Percentiles rank a stretch among this genome's conserved stretches.
phyloP scores from a whole-genome alignment of 345 rosid genomes.

The Euphorbia peplus region DNA sequence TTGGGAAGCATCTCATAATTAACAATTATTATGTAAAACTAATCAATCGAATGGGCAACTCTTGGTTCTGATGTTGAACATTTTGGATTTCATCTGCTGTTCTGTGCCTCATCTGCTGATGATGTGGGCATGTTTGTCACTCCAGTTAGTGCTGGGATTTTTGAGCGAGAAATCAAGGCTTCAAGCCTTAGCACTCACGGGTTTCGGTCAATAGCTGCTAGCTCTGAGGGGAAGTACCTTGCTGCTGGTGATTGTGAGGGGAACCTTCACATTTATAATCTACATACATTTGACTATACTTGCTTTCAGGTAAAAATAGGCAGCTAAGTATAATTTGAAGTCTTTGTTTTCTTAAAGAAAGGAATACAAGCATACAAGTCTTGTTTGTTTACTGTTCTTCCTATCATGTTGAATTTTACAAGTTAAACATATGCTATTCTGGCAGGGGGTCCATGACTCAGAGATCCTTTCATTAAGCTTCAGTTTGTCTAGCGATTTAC shows the following conservation, averaged over 20 bases:
- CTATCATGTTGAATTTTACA: constrained; percentile 16
- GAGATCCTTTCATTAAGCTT: constrained; percentile 81
- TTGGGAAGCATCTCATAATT: constrained; percentile 7
- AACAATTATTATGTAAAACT: too few species aligned
- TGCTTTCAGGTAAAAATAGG: constrained; percentile 49
- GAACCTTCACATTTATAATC: constrained; percentile 76
- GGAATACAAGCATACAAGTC: background rate
- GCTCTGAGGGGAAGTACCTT: constrained; percentile 72
- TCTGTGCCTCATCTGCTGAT: constrained; percentile 14
- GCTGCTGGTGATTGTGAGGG: constrained; percentile 85
- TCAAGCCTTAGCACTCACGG: constrained; percentile 49
- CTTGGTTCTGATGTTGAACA: background rate
- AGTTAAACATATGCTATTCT: constrained; percentile 12
- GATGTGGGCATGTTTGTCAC: constrained; percentile 11
- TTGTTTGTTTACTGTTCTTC: background rate
- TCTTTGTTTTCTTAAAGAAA: constrained; percentile 6
- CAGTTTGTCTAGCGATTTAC: constrained; percentile 43
- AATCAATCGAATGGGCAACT: background rate
- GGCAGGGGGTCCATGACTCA: constrained; percentile 65
- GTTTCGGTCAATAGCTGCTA: constrained; percentile 67
- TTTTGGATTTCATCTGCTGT: constrained; percentile 1
- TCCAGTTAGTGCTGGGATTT: constrained; percentile 69
- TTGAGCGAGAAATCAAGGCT: constrained; percentile 57
- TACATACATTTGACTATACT: constrained; percentile 55
- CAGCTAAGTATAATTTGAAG: constrained; percentile 9